Evolutionary conservation across 2,329 filamentous ascomycete genomes (phyloP), one percentile per base, ranked within the genome.

Genomic region (Mollisia scopiformis): DNA sequence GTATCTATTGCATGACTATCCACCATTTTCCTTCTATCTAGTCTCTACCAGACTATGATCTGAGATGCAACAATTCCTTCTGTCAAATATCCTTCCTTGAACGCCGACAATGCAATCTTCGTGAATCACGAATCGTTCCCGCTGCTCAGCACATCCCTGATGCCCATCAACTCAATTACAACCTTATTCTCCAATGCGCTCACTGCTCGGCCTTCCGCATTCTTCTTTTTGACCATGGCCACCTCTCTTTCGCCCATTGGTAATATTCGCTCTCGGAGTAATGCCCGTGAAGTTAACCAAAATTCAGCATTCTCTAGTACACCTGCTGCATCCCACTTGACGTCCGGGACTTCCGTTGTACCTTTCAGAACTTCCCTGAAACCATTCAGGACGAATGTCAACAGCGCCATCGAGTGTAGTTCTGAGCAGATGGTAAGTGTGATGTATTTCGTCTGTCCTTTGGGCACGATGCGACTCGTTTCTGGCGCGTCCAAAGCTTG

Each of bases 221-320:
- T 72, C 60, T 77, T 79, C 66, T 79, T 73, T 62, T 75, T 80
- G 13, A 74, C 72, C 77, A 84, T 88, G 66, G 88, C 88, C 46
- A 84, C 79, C 76, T 97, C 93, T 63, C 88, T 84, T 69, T 88
- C 84, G 28, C 86, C 91, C 21, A 90, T 81, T 0, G 93, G 87
- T 54, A 93, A 80, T 51, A 97, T 84, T 28, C 90, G 82, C 65
- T 92, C 88, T 55, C 88, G 83, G 58, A 97, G 78, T 57, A 88
- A 78, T 66, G 86, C 86, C 60, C 87, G 83, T 56, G 88, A 88
- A 28, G 86, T 83, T 35, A 97, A 78, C 82, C 92, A 92, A 66
- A 90, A 91, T 67, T 96, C 92, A 5, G 96, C 85, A 69, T 95
- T 92, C 73, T 96, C 93, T 66, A 89, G 83, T 50, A 96, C 83